Evolutionary conservation across 805 yeast genomes (phyloP), one percentile per base, ranked within the genome.

Genomic region (Millerozyma acaciae): DNA sequence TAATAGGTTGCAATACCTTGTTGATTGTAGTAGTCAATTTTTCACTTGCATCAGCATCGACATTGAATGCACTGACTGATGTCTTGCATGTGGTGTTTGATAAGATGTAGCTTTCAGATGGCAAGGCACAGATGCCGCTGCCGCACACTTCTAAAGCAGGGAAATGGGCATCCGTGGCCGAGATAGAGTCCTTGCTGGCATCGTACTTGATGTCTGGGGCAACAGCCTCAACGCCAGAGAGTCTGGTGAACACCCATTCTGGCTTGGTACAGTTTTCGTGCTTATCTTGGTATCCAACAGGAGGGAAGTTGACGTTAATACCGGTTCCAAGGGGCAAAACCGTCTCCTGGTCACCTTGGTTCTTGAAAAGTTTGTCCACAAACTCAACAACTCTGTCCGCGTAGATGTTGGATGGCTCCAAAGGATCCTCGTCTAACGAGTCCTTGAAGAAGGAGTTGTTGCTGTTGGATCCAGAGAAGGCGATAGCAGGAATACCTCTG

Each of bases 401-500:
- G 43, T 69, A 67, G 34, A 73, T 71, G 53, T 71, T 71, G 24
- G 68, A 54, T 27, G 72, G 60, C 30, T 58, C 58, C 25, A 45
- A 38, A 30, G 65, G 51, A 47, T 71, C 70, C 19, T 60, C 61
- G 46, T 64, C 60, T 39, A 69, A 56, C 32, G 55, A 50, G 49
- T 73, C 77, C 48, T 62, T 57, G 58, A 50, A 69, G 55, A 67
- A 72, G 12, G 77, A 65, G 54, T 73, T 71, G 60, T 70, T 70
- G 9, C 48, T 14, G 45, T 69, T 68, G 22, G 75, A 56, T 30
- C 76, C 78, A n/a, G 75, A 69, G 50, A 73, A 60, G 7, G 77
- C 76, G 47, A 72, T 51, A 5, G 72, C 73, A 19, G 78, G 72
- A 38, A 61, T 41, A 14, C 73, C 74, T 55, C 77, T 60, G 51